A percentile compares a stretch with the other conserved stretches of the same genome.
Evolutionary conservation across 345 rosid genomes (phyloP).

Genomic region (Melaleuca alternifolia): DNA sequence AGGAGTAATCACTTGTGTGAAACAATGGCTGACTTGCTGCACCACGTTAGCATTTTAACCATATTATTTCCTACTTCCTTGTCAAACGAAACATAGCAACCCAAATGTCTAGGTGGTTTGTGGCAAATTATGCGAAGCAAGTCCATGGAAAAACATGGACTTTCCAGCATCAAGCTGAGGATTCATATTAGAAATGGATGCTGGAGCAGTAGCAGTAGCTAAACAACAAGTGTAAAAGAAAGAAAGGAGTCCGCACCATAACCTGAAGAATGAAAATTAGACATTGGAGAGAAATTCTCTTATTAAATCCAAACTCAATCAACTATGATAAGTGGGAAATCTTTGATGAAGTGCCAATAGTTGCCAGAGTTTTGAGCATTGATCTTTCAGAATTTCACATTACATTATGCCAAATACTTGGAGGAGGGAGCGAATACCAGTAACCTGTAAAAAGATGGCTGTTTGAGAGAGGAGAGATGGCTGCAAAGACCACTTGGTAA

Average conservation of each 20-base stretch:
- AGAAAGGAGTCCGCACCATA: neutral
- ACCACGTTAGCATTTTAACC: neutral
- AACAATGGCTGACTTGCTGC: neutral
- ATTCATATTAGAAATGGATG: neutral
- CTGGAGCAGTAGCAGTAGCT: neutral
- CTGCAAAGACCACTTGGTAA: too few species aligned
- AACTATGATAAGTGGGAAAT: neutral
- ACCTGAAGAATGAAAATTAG: neutral
- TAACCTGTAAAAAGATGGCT: too few species aligned
- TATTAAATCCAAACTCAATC: neutral
- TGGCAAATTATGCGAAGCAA: neutral
- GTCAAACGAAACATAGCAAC: neutral
- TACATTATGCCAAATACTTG: neutral
- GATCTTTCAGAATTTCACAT: neutral
- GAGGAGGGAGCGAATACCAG: neutral
- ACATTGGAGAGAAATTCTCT: neutral
- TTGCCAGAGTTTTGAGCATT: fast-evolving
- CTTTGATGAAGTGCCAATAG: neutral
- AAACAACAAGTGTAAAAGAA: neutral
- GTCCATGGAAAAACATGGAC: neutral
- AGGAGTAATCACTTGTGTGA: neutral
- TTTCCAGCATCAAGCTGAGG: neutral
- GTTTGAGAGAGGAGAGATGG: too few species aligned
- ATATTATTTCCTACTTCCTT: neutral
- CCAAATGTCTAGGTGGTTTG: neutral